Evolutionary conservation across 2,329 filamentous ascomycete species (phyloP), one percentile per base, ranked within the genome.

Genomic region (Myriangium duriaei): DNA sequence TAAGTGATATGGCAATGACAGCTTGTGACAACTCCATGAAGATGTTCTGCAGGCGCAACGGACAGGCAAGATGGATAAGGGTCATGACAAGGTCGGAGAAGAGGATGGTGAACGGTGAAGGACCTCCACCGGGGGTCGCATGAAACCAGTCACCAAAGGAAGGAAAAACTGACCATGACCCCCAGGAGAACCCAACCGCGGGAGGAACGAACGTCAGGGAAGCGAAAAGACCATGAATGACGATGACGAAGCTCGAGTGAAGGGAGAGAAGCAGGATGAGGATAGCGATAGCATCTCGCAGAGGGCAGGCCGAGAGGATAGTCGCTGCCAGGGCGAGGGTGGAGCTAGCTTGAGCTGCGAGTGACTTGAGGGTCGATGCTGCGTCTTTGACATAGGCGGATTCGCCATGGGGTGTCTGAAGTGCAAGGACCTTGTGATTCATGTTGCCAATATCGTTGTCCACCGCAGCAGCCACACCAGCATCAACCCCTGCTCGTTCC

Each of bases 231-330:
- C 86, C 79, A 61, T 95, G 92, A 52, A 94, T 84, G 58, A 85
- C 70, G 46, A 86, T 88, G 52, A 95, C 72, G 42, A 88, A 78
- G 52, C 88, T 79, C 14, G 87, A 84, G 18, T 88, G 87, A 7
- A 95, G 76, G 57, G 93, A 87, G 61, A 95, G 81, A 49, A 96
- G 74, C 51, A 95, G 82, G 62, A 95, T 94, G 58, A 96, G 76
- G 53, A 96, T 94, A 56, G 88, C 86, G 62, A 95, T 84, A 44
- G 88, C 94, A 64, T 96, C 88, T 64, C 85, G 82, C 55, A 94
- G 76, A 38, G 88, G 88, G 52, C 87, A 88, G 37, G 86, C 85
- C 52, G 77, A 78, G 57, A 96, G 74, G 51, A 96, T 88, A 39
- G 86, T 94, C 49, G 83, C 74, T 46, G 81, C 80, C 47, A 92